Base-by-base conservation (phyloP, 352 stramenopile species). In the Phytophthora nicotianae region DNA sequence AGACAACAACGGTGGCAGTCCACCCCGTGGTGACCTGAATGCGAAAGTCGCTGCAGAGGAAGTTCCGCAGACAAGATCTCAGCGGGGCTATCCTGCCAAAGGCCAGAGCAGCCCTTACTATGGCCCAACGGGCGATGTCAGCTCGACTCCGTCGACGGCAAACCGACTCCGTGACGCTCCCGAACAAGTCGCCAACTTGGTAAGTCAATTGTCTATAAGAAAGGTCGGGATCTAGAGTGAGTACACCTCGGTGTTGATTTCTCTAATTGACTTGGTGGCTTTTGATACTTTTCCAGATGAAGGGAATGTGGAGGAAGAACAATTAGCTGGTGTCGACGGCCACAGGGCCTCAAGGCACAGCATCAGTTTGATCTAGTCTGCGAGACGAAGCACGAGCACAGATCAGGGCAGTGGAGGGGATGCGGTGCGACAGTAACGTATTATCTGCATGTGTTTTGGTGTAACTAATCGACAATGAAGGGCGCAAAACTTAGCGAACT, bases 251-350 rank as follows among this genome's bases (percentile, higher is more conserved):
- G 13, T 32, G 9, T 60, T 58, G 21, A 56, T 54, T 38, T 52
- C 27, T 46, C 33, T 50, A 54, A 62, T 37, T 68, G 43, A 64
- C 33, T 58, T 23, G n/a, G n/a, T 17, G 20, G 14, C 47, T 29
- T 27, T 33, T 48, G 2, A 52, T 33, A 20, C 5, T 10, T 4
- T 50, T 50, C 14, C 37, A 92, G 83, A 86, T 90, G 73, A 92
- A 92, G 66, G 83, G 83, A 50, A 86, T 92, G 70, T 90, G 83
- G 83, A 74, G 65, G 21, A 90, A 89, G 62, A 90, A 89, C 60
- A 92, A 90, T 72, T 91, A 86, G 79, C 59, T 63, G 63, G 14
- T 58, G 27, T 43, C 20, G 24, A 41, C 21, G 16, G 38, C 10
- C 38, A 37, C 50, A 48, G 48, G 56, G 48, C 47, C 9, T 62